These are phyloP conservation scores for Petrea volubilis DNA, from an alignment of 257 asterid genomes.

Conservation along the genomic window DNA sequence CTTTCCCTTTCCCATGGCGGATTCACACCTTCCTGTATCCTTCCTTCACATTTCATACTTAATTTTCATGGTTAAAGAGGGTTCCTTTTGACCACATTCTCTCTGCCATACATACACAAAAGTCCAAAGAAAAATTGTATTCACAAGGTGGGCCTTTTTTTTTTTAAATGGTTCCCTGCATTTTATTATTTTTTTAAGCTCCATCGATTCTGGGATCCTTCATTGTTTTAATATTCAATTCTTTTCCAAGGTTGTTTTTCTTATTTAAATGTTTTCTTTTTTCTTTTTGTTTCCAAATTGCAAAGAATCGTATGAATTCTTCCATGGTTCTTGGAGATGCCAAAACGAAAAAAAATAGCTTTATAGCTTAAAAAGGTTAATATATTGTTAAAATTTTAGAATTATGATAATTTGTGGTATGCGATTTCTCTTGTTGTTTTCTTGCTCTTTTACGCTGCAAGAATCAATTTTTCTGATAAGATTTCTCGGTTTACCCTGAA, in stretches of 20 bases:
- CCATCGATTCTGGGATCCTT: not conserved
- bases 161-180: not conserved
- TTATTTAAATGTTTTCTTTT: not conserved
- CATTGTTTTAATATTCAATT: not conserved
- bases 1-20: conserved; percentile 45
- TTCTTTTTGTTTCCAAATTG: not conserved
- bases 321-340: conserved; percentile 20
- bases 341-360: not conserved
- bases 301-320: not conserved
- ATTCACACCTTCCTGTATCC: conserved; percentile 32
- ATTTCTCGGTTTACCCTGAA: not conserved
- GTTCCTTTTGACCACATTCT: conserved; percentile 3
- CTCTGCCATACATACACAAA: not conserved
- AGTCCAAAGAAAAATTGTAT: not conserved
- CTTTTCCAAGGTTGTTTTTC: not conserved
- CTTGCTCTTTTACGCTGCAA: not conserved
- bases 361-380: not conserved
- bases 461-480: not conserved
- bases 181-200: not conserved
- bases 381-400: not conserved
- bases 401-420: conserved; percentile 13
- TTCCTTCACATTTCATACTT: conserved; percentile 20
- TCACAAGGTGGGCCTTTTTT: conserved; percentile 16
- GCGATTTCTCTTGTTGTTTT: conserved; percentile 7
- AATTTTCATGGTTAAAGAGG: not conserved